Percentiles rank a stretch among this genome's conserved stretches.
Conservation (phyloP, 257 asterid genomes). For the Gynochthodes officinalis region DNA sequence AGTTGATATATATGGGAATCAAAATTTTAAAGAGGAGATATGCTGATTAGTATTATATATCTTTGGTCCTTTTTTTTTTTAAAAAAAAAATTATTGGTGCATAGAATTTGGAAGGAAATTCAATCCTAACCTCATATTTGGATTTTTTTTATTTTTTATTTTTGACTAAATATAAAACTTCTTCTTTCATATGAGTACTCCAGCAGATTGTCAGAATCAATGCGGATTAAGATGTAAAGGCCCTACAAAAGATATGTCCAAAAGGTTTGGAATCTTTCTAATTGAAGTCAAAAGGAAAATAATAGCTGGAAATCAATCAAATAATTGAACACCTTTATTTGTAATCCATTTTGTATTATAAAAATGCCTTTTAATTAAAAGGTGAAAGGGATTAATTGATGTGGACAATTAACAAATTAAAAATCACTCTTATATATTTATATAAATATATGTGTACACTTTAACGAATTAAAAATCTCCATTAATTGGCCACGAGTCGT, state of each 20-base stretch:
- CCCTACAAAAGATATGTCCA: conserved; percentile 1
- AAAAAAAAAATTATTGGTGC: too few species aligned
- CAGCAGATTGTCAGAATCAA: background rate
- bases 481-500: too few species aligned
- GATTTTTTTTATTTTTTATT: too few species aligned
- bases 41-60: background rate
- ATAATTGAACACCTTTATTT: conserved; percentile 6
- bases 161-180: background rate
- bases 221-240: background rate
- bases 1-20: background rate
- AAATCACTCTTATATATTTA: too few species aligned
- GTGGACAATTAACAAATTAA: too few species aligned
- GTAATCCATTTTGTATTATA: background rate
- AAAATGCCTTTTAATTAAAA: background rate
- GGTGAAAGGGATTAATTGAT: background rate
- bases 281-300: conserved; percentile 6
- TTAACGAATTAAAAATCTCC: too few species aligned
- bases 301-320: background rate
- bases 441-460: too few species aligned
- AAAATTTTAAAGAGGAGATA: background rate
- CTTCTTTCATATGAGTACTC: background rate
- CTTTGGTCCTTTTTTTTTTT: too few species aligned
- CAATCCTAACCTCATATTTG: background rate
- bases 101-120: background rate
- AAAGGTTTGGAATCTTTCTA: background rate